Conservation (phyloP, 2,329 filamentous ascomycete genomes). For the Xylariales sp. region DNA sequence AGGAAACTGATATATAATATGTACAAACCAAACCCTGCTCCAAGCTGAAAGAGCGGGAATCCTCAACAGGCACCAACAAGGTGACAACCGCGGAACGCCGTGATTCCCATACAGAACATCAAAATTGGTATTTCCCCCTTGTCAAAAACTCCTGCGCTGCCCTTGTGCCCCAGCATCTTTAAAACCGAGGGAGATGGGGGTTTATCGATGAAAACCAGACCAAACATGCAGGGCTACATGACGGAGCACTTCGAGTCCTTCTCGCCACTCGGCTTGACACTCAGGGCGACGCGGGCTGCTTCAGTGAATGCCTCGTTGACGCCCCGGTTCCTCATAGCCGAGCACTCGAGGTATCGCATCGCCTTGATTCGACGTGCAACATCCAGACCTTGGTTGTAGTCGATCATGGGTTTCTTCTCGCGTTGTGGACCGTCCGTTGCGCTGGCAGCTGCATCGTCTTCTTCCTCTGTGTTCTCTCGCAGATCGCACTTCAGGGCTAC, state of each 20-base stretch:
- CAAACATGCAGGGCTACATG: no score
- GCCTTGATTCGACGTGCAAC: constrained; percentile 90
- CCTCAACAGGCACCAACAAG: no score
- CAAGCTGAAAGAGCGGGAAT: not conserved
- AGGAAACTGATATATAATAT: not conserved
- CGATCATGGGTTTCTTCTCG: constrained; percentile 70
- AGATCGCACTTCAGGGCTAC: constrained; percentile 97
- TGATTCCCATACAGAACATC: no score
- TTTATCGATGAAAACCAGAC: no score
- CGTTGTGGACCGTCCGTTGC: constrained; percentile 34
- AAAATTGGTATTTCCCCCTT: no score
- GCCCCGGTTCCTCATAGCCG: constrained; percentile 94
- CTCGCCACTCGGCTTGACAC: constrained; percentile 61
- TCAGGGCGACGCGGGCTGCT: constrained; percentile 87
- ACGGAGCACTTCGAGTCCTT: constrained; percentile 52
- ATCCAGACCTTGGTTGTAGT: constrained; percentile 86
- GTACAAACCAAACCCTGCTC: constrained; percentile 5
- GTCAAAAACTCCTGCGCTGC: no score
- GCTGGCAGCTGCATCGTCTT: constrained; percentile 51
- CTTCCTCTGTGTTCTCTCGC: constrained; percentile 69
- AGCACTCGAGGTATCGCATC: constrained; percentile 94
- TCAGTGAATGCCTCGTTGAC: constrained; percentile 99
- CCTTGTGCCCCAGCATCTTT: no score
- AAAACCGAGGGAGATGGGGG: no score
- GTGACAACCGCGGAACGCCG: no score